Evolutionary conservation across 805 yeast species (phyloP), one percentile per base, ranked within the genome.

Genomic region (Cyberlindnera euphorbiae): DNA sequence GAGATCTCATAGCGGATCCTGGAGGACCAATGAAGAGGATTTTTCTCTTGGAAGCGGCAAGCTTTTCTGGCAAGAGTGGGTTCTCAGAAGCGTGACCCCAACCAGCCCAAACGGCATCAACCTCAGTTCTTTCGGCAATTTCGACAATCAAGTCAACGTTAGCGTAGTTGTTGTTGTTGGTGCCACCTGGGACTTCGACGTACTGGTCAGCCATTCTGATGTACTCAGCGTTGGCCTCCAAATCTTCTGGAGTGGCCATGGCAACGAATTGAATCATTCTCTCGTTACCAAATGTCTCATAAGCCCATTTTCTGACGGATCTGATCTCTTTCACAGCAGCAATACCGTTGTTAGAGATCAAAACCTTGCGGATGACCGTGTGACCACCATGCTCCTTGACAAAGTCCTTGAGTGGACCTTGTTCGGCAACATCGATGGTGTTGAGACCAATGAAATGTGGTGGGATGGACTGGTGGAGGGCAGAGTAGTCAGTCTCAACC

Each of bases 41-140:
- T 56, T 75, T 84, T 62, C 87, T 82, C 42, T 89, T 87, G 14
- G 96, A 87, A n/a, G 82, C 81, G 12, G 97, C 97, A 60, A 93
- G 73, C 63, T 75, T 78, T 64, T 93, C 98, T 19, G 99, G 99
- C 48, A 93, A 75, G 31, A 69, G 62, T 18, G 99, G 99, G 66
- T 94, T 90, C 69, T 93, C 99, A n/a, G 96, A 86, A 19, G 99
- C 99, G 60, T 94, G 98, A 55, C 99, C 99, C 99, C 99, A 93
- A 55, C 99, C 99, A 24, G 99, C 99, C 99, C 99, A 93, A 40
- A 93, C 99, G 17, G 98, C 99, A 60, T 93, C 95, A 38, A 85
- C 97, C 48, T 86, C 77, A 29, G 95, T 82, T 68, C 97, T 82
- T 67, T 93, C 98, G 25, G 99, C 99, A 32, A 93, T 70, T 55